Conservation (phyloP, 345 rosid genomes). For the Salix purpurea region DNA sequence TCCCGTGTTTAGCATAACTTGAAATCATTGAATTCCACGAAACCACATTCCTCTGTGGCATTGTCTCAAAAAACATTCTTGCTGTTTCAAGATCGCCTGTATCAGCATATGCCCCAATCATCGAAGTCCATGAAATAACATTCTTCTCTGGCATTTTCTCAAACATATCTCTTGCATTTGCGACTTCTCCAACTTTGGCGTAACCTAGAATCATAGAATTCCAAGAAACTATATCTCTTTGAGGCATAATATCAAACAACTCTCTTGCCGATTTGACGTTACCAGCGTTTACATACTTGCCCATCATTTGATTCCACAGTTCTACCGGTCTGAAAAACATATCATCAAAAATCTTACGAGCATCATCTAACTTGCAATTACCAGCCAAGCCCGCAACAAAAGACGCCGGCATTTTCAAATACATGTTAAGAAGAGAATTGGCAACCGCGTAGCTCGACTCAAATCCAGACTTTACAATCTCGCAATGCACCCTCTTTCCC, state of each 20-base stretch:
- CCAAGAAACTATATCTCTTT: conserved; percentile 40
- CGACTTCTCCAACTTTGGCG: conserved; percentile 33
- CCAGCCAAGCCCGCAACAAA: neutral
- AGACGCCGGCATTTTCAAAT: conserved; percentile 11
- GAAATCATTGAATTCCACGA: conserved; percentile 40
- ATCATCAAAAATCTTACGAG: conserved; percentile 36
- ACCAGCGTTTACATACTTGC: conserved; percentile 9
- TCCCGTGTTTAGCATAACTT: conserved; percentile 15
- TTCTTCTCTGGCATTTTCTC: conserved; percentile 27
- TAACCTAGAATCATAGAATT: conserved; percentile 37
- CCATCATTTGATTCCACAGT: conserved; percentile 31
- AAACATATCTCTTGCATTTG: conserved; percentile 31
- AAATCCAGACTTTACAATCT: conserved; percentile 25
- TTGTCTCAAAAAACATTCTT: conserved; percentile 12
- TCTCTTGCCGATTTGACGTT: conserved; percentile 30
- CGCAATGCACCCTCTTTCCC: conserved; percentile 26
- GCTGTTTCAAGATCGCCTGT: conserved; percentile 19
- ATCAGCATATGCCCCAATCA: conserved; percentile 32
- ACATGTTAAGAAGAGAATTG: conserved; percentile 21
- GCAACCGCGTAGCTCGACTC: conserved; percentile 19
- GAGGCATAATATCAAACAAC: conserved; percentile 38
- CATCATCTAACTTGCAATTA: conserved; percentile 5
- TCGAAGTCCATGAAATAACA: conserved; percentile 43
- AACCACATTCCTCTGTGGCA: conserved; percentile 34
- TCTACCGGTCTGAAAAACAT: conserved; percentile 24